Evolutionary conservation across 1,284 basidiomycete genomes (phyloP), one percentile per base, ranked within the genome.

Genomic region (Microbotryum scabiosae): DNA sequence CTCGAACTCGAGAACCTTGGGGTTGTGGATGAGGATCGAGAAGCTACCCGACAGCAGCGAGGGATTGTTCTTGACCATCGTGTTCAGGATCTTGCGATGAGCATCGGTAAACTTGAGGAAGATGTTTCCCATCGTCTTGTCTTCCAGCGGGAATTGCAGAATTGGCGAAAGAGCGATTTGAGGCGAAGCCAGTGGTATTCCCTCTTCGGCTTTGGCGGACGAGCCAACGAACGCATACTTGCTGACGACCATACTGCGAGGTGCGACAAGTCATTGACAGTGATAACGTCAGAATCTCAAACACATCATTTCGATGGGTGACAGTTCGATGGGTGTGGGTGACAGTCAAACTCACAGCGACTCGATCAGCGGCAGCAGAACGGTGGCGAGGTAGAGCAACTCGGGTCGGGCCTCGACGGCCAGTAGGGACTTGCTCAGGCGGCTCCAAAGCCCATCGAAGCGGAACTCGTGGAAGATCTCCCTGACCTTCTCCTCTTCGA

Each of bases 21-120:
- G 87, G 72, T 99, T 98, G 76, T 93, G 86, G 43, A 98, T 88
- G 60, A 99, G 81, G 3, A 99, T 81, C 18, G 93, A 91, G 81
- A 99, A 99, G 1, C 92, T 96, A 14, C 96, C 96, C 68, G 90
- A 92, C 89, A 99, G 94, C 45, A 99, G 78, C 1, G 92, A 90
- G 2, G 96, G 96, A 73, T 97, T 70, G 75, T 93, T 97, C 62
- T 94, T 87, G 43, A 98, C 94, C 88, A 98, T 97, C 63, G 92
- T 80, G 75, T 68, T 68, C 63, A 98, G 82, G 44, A 97, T 84
- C 76, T 97, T 97, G 69, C 91, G 83, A 74, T 98, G 96, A 43
- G 85, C 82, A 68, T 96, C 92, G 1, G 96, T 98, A 77, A 98
- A 98, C 7, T 83, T 81, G 58, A 97, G 85, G 75, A 98, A 98